Percentiles rank a stretch among this genome's conserved stretches.
phyloP scores from a whole-genome alignment of 176 grass and related monocot species.

The Oryza officinalis region DNA sequence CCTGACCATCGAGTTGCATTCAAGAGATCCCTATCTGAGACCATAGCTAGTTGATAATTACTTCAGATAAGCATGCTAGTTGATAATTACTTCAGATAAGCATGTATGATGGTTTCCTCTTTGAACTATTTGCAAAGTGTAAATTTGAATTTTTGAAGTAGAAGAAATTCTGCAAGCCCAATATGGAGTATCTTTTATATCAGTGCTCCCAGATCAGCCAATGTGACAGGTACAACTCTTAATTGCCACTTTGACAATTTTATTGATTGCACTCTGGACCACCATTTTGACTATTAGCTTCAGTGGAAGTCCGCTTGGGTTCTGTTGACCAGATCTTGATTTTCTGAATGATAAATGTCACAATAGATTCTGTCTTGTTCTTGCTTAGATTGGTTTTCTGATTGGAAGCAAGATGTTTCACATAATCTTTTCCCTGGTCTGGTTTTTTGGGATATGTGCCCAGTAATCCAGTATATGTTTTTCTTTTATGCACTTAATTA shows the following conservation, averaged over 20 bases:
- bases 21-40: constrained; percentile 54
- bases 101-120: constrained; percentile 20
- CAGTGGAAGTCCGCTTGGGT: constrained; percentile 16
- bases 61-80: constrained; percentile 36
- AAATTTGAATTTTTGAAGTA: constrained; percentile 41
- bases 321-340: constrained; percentile 47
- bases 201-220: constrained; percentile 26
- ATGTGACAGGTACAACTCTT: constrained; percentile 54
- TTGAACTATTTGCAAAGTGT: constrained; percentile 36
- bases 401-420: constrained; percentile 15
- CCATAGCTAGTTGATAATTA: constrained; percentile 42
- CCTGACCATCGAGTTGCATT: constrained; percentile 51
- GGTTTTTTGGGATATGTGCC: constrained; percentile 27
- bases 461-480: constrained; percentile 12
- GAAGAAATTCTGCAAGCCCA: constrained; percentile 17
- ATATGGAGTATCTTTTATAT: constrained; percentile 34
- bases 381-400: constrained; percentile 34
- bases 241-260: constrained; percentile 40
- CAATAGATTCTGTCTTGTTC: constrained; percentile 15
- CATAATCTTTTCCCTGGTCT: constrained; percentile 28
- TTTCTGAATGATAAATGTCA: constrained; percentile 13
- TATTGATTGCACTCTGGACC: constrained; percentile 44
- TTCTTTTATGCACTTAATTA: constrained; percentile 21
- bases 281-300: constrained; percentile 42
- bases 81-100: constrained; percentile 34